Conservation (phyloP, 2,329 filamentous ascomycete species). For the Didymella keratinophila region DNA sequence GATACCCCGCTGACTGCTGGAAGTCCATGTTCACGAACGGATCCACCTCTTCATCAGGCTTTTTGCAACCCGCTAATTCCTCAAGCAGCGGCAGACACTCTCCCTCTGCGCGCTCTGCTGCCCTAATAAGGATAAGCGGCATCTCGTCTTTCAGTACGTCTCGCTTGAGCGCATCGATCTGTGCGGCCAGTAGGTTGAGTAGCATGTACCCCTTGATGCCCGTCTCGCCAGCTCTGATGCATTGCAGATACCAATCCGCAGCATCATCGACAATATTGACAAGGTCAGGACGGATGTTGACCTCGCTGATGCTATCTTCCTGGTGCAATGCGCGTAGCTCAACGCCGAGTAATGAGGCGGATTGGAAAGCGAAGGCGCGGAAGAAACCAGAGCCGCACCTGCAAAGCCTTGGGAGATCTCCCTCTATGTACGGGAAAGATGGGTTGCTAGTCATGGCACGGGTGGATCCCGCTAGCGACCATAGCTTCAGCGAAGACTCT, state of each 20-base stretch:
- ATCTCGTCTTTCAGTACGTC: slow-evolving; percentile 19
- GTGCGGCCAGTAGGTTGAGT: slow-evolving; percentile 27
- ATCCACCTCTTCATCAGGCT: background rate
- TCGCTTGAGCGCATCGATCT: slow-evolving; percentile 33
- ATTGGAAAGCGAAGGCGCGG: slow-evolving; percentile 34
- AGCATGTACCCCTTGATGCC: slow-evolving; percentile 43
- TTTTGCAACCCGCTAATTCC: slow-evolving; percentile 19
- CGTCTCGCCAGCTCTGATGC: slow-evolving; percentile 41
- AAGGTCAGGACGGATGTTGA: slow-evolving; percentile 31
- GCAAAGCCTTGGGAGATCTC: slow-evolving; percentile 32
- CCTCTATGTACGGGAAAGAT: slow-evolving; percentile 11
- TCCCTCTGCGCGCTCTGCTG: slow-evolving; percentile 28
- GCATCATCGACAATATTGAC: slow-evolving; percentile 31
- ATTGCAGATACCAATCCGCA: slow-evolving; percentile 28
- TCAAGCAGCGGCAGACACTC: slow-evolving; percentile 34
- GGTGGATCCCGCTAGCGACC: slow-evolving; percentile 26
- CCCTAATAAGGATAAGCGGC: slow-evolving; percentile 21
- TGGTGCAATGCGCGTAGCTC: slow-evolving; percentile 39
- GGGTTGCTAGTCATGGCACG: slow-evolving; percentile 5
- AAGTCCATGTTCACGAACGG: slow-evolving; percentile 14
- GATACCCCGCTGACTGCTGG: slow-evolving; percentile 21
- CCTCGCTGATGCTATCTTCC: slow-evolving; percentile 33
- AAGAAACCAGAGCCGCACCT: slow-evolving; percentile 37
- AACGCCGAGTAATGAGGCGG: slow-evolving; percentile 29
- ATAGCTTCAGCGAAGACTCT: slow-evolving; percentile 40